Evolutionary conservation across 2,329 filamentous ascomycete species (phyloP).

Genomic region (Cercospora sesami): DNA sequence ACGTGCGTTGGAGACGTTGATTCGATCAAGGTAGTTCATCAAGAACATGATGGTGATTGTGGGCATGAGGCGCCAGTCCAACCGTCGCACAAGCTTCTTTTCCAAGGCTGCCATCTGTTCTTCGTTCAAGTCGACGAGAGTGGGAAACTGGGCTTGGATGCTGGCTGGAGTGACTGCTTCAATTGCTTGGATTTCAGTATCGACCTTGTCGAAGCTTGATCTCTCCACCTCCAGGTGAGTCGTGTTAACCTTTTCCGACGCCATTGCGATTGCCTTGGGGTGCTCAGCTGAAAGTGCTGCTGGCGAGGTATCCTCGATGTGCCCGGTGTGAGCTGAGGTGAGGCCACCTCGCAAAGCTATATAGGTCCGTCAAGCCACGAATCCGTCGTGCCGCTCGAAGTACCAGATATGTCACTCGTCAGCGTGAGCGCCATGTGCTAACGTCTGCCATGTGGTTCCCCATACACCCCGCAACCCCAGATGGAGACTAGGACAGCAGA

Average conservation of each 20-base stretch:
- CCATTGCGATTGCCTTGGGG: not conserved
- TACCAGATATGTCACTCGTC: not conserved
- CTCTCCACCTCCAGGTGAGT: not conserved
- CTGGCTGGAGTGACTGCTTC: constrained; percentile 31
- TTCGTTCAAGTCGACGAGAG: constrained; percentile 31
- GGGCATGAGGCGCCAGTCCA: constrained; percentile 38
- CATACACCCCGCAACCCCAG: constrained; percentile 11
- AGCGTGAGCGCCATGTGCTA: not conserved
- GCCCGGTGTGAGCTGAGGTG: not conserved
- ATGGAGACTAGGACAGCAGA: not conserved
- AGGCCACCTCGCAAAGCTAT: not conserved
- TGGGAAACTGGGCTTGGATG: constrained; percentile 36
- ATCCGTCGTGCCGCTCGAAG: not conserved
- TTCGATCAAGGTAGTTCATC: constrained; percentile 43
- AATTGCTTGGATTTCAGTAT: constrained; percentile 40
- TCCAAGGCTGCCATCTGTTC: constrained; percentile 25
- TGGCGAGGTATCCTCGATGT: not conserved
- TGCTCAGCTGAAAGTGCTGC: not conserved
- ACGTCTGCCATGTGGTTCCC: not conserved
- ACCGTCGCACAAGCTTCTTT: constrained; percentile 33
- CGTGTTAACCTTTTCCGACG: not conserved
- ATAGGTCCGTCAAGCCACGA: not conserved
- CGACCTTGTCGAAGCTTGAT: constrained; percentile 34
- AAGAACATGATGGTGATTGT: constrained; percentile 39
- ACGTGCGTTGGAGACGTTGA: constrained; percentile 45